A percentile compares a stretch with the other conserved stretches of the same genome.
Conservation (phyloP, 2,329 filamentous ascomycete species). For the Neocucurbitaria cava region DNA sequence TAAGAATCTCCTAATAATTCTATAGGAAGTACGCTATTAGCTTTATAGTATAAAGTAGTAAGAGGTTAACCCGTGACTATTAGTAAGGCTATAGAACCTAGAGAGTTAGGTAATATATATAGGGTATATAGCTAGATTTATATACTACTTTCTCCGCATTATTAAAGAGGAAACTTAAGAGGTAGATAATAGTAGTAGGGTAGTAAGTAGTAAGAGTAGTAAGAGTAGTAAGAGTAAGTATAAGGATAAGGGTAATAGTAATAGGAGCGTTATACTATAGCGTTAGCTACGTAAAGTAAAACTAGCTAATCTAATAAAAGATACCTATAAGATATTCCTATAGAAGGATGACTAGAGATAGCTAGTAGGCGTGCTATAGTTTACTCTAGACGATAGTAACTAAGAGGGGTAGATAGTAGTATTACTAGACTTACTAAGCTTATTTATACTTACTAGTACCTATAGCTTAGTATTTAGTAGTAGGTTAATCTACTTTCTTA, state of each 20-base stretch:
- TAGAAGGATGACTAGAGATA: constrained; percentile 13
- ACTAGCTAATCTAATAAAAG: constrained; percentile 8
- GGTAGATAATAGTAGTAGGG: constrained; percentile 2
- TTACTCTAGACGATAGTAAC: constrained; percentile 4
- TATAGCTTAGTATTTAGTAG: background rate
- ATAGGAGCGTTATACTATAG: constrained; percentile 2
- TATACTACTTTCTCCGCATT: constrained; percentile 13
- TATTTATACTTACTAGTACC: background rate
- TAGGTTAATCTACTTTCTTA: background rate
- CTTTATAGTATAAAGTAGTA: constrained; percentile 7
- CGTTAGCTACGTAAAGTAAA: background rate
- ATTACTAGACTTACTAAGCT: background rate
- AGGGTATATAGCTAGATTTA: constrained; percentile 16
- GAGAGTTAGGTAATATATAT: constrained; percentile 14
- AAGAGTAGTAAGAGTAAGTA: constrained; percentile 8
- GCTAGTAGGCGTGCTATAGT: constrained; percentile 12
- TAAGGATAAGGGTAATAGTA: constrained; percentile 9
- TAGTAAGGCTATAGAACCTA: constrained; percentile 16
- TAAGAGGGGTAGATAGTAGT: background rate
- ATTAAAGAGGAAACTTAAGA: constrained; percentile 1
- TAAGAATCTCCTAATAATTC: constrained; percentile 9
- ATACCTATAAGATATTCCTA: constrained; percentile 15
- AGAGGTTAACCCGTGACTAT: constrained; percentile 1
- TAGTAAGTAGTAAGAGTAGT: constrained; percentile 1
- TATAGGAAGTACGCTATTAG: constrained; percentile 4